Evolutionary conservation across 495 filamentous ascomycete genomes (phyloP).

Genomic region (Thermochaetoides thermophila): DNA sequence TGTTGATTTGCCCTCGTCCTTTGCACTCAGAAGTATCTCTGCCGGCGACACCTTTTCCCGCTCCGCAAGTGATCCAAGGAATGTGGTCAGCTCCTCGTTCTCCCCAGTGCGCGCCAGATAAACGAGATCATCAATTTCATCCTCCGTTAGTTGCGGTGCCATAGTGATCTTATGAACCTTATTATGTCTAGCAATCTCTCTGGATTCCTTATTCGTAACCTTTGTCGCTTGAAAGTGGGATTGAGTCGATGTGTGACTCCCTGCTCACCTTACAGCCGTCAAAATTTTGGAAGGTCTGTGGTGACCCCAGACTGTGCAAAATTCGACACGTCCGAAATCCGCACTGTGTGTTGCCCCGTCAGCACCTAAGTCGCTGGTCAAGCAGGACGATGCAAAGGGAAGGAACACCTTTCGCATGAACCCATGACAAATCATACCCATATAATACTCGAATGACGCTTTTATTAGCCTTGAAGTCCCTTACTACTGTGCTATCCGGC

Average conservation of each 20-base stretch:
- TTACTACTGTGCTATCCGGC: no score
- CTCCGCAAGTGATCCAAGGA: constrained; percentile 40
- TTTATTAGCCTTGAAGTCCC: no score
- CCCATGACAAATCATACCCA: constrained; percentile 2
- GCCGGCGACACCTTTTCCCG: constrained; percentile 36
- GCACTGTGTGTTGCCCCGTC: no score
- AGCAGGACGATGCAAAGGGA: no score
- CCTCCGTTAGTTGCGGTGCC: constrained; percentile 44
- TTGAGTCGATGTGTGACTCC: neutral
- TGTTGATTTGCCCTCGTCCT: constrained; percentile 57
- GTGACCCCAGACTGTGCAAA: constrained; percentile 10
- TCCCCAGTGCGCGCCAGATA: constrained; percentile 71
- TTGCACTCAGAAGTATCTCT: constrained; percentile 47
- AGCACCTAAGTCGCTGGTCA: no score
- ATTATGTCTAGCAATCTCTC: no score
- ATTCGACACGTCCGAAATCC: neutral
- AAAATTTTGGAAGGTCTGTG: constrained; percentile 3
- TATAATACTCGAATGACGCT: no score
- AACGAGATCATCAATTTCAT: constrained; percentile 76
- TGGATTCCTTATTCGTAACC: no score
- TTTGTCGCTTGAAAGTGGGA: no score
- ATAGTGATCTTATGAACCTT: no score
- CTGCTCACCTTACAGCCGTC: constrained; percentile 3
- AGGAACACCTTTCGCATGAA: no score
- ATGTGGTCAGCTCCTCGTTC: constrained; percentile 46